Evolutionary conservation across 805 yeast species (phyloP), one percentile per base, ranked within the genome.

Genomic region (Saccharomycopsis amapae): DNA sequence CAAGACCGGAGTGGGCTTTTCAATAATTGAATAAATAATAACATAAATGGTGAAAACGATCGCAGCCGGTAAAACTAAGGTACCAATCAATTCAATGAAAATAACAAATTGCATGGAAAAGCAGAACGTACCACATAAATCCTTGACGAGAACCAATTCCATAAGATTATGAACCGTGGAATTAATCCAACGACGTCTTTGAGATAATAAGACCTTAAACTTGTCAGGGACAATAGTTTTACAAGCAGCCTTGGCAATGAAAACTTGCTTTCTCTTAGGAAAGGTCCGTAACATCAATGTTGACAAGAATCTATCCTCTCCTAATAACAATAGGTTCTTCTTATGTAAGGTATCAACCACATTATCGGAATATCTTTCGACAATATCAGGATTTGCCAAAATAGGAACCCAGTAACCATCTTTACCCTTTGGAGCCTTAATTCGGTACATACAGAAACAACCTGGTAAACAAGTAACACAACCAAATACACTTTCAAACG

Each of bases 391-490:
- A 60, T 87, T 89, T 13, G 95, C 86, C 56, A 88, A 68, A 48
- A 88, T 83, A 5, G 97, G 97, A 30, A 89, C 96, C 96, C 97
- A 88, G 62, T 73, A 82, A 4, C 85, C 85, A 46, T 77, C 78
- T 12, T 67, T 54, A 13, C 89, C 88, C 64, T 86, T 87, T 20
- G 96, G 96, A 0, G 95, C 71, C 63, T 88, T 88, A 60, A 88
- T 85, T 56, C 97, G 75, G 60, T 89, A 88, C 79, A 88, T 82
- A 50, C 85, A 82, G 71, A 88, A 88, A 69, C 97, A 88, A 33
- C 97, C 97, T 0, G 97, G 97, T 51, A 88, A 72, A 73, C 97
- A 88, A 0, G 97, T 88, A 13, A 88, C 97, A 55, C 93, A 82
- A 48, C 96, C 96, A 63, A 88, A 88, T 1, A 84, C 89, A n/a